These are phyloP conservation scores for Aspergillus thermomutatus DNA, from an alignment of 2,329 filamentous ascomycete genomes.

Conservation along the genomic window DNA sequence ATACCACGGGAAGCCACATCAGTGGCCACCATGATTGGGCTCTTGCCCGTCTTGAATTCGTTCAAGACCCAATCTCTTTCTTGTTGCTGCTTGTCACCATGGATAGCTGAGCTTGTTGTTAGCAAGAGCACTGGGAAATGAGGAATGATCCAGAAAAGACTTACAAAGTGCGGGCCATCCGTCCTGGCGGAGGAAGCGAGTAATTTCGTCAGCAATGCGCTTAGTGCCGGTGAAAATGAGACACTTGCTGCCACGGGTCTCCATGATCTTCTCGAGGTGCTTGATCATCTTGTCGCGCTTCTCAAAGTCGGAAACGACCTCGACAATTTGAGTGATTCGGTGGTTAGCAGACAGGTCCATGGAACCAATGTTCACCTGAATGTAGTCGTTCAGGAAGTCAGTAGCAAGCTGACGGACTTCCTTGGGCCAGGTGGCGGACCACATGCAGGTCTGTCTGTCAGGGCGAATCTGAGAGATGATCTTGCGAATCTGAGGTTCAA, in stretches of 20 bases:
- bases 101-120: slow-evolving; percentile 66
- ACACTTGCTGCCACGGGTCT: slow-evolving; percentile 90
- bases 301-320: slow-evolving; percentile 93
- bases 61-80: slow-evolving; percentile 99
- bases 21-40: slow-evolving; percentile 99
- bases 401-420: slow-evolving; percentile 88
- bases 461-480: slow-evolving; percentile 97
- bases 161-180: slow-evolving; percentile 95
- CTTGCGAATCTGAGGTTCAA: slow-evolving; percentile 98
- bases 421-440: slow-evolving; percentile 99
- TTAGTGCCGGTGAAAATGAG: slow-evolving; percentile 83
- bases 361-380: slow-evolving; percentile 98
- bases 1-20: slow-evolving; percentile 99
- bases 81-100: slow-evolving; percentile 99
- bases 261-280: slow-evolving; percentile 97
- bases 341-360: slow-evolving; percentile 96
- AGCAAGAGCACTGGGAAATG: slow-evolving; percentile 31
- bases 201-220: slow-evolving; percentile 97
- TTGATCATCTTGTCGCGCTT: slow-evolving; percentile 98
- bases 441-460: slow-evolving; percentile 99
- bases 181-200: slow-evolving; percentile 92
- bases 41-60: slow-evolving; percentile 99
- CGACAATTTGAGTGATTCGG: slow-evolving; percentile 95
- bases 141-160: slow-evolving; percentile 34
- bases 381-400: slow-evolving; percentile 92